Conservation (phyloP, 2,329 filamentous ascomycete species). For the Trichoderma endophyticum region DNA sequence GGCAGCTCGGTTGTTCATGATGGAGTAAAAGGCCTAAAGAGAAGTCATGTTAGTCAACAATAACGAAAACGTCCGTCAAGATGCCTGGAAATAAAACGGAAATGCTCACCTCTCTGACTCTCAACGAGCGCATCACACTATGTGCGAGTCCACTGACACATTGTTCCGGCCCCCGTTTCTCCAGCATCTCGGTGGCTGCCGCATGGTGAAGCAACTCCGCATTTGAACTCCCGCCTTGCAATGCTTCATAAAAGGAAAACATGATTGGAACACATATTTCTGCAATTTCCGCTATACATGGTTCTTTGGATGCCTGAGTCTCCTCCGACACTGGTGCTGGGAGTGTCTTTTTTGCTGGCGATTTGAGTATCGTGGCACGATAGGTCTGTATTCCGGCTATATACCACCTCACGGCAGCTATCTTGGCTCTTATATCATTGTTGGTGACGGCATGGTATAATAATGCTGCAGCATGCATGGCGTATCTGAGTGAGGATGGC, state of each 20-base stretch:
- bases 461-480: conserved; percentile 3
- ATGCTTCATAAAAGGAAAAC: conserved; percentile 5
- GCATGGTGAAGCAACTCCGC: conserved; percentile 4
- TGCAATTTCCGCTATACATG: neutral
- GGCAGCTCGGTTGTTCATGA: conserved; percentile 11
- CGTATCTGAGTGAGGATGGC: neutral
- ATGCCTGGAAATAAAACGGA: neutral
- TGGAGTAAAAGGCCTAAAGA: conserved; percentile 6
- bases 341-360: neutral
- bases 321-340: neutral
- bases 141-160: conserved; percentile 1
- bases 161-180: neutral
- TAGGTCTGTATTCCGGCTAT: neutral
- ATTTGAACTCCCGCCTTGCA: neutral
- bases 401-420: neutral
- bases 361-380: neutral
- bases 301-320: neutral
- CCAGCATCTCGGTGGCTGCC: neutral
- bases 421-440: neutral
- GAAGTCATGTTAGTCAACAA: neutral
- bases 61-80: neutral
- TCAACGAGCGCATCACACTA: conserved; percentile 3
- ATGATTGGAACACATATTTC: conserved; percentile 1
- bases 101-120: neutral
- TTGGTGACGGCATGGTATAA: neutral